Conservation (phyloP, 176 grass and related monocot genomes). For the Rhipidocladum racemiflorum region DNA sequence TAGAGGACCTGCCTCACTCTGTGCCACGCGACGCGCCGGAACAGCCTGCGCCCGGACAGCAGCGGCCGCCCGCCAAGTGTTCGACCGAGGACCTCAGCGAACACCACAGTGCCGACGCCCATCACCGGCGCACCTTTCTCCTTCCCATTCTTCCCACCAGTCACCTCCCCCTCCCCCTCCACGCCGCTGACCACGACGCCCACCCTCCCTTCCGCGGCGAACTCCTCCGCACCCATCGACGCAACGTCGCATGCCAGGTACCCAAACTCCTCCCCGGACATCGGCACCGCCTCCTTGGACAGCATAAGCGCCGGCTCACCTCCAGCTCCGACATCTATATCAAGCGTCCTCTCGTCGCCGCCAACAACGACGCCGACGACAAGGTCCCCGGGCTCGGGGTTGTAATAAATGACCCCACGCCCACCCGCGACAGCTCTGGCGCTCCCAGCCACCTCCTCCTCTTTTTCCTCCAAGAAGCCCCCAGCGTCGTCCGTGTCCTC, state of each 20-base stretch:
- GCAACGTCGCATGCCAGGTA: conserved; percentile 48
- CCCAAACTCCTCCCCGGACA: conserved; percentile 49
- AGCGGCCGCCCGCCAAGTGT: conserved; percentile 73
- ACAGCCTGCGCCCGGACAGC: conserved; percentile 74
- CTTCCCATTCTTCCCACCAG: conserved; percentile 28
- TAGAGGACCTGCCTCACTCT: conserved; percentile 95
- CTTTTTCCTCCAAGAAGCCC: neutral
- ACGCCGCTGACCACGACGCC: conserved; percentile 48
- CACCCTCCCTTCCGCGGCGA: conserved; percentile 42
- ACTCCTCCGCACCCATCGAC: conserved; percentile 36
- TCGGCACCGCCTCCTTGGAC: conserved; percentile 61
- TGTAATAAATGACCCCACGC: conserved; percentile 49
- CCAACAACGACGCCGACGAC: conserved; percentile 71
- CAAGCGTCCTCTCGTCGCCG: conserved; percentile 50
- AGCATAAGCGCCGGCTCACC: conserved; percentile 64
- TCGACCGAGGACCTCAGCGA: conserved; percentile 72
- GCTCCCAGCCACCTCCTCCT: conserved; percentile 11
- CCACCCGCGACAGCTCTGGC: neutral
- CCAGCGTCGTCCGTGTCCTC: neutral
- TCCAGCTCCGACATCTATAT: conserved; percentile 59
- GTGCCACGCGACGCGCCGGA: conserved; percentile 73
- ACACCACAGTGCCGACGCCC: conserved; percentile 62
- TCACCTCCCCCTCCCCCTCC: neutral
- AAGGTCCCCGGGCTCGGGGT: conserved; percentile 67
- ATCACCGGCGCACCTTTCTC: conserved; percentile 30